Conservation (phyloP, 345 rosid species). For the Crucihimalaya himalaica region DNA sequence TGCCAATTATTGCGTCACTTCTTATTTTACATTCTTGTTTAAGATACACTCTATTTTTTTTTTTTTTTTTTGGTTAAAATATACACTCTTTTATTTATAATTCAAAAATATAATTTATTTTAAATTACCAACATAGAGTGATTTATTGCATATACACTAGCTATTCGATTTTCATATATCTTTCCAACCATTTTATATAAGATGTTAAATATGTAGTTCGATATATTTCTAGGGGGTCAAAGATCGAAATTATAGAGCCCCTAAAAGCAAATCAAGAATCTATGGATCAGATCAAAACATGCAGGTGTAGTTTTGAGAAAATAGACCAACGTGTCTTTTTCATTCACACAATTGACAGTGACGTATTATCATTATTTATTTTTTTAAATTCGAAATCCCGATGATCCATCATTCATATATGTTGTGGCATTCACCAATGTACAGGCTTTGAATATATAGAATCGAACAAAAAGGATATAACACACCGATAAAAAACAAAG, state of each 20-base stretch:
- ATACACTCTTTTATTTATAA: neutral
- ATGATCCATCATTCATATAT: neutral
- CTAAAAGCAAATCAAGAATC: slow-evolving; percentile 9
- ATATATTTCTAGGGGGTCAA: neutral
- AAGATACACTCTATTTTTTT: too few relatives aligned
- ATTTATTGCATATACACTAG: neutral
- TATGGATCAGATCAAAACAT: slow-evolving; percentile 26
- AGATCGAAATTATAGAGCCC: neutral
- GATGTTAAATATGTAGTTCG: neutral
- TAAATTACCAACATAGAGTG: neutral
- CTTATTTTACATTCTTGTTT: neutral
- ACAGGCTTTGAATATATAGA: neutral
- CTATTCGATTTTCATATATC: neutral
- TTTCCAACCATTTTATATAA: neutral
- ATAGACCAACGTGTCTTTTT: neutral
- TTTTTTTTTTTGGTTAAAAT: too few relatives aligned
- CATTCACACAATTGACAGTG: slow-evolving; percentile 30
- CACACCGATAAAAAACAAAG: neutral
- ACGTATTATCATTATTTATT: slow-evolving; percentile 1
- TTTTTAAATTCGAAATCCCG: neutral
- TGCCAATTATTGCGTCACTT: neutral
- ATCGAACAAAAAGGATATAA: neutral
- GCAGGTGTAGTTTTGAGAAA: slow-evolving; percentile 28
- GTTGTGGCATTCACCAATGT: neutral
- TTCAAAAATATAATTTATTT: neutral